phyloP scores from a whole-genome alignment of 2,329 filamentous ascomycete genomes.

The Aureobasidium subglaciale region DNA sequence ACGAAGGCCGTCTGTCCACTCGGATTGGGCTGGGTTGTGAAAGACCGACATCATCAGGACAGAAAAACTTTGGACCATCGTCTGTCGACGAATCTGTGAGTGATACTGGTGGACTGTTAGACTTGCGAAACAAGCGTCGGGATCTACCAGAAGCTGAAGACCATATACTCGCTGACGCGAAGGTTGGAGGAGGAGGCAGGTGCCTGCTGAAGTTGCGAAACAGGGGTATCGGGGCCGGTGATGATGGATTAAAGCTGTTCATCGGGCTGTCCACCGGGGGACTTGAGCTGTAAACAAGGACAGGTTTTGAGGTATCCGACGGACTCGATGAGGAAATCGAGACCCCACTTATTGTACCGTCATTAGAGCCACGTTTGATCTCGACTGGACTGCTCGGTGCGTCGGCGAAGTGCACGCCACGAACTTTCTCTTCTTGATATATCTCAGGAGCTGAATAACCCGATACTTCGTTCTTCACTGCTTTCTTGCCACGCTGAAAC shows the following conservation, averaged over 20 bases:
- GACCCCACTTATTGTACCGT: not conserved
- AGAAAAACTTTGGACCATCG: not conserved
- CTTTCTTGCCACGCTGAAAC: conserved; percentile 46
- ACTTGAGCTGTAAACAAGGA: not conserved
- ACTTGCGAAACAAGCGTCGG: conserved; percentile 11
- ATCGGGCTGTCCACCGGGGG: conserved; percentile 1
- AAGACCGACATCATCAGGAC: not conserved
- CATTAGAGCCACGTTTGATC: not conserved
- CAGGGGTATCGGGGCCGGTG: not conserved
- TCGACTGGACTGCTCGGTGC: not conserved
- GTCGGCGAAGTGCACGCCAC: conserved; percentile 1
- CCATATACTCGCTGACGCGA: conserved; percentile 14
- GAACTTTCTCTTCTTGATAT: not conserved
- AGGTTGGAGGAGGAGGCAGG: conserved; percentile 14
- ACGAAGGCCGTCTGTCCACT: not conserved
- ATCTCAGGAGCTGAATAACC: conserved; percentile 65
- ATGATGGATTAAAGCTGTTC: not conserved
- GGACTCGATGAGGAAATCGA: not conserved
- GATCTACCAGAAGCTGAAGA: not conserved
- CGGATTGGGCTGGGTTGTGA: not conserved
- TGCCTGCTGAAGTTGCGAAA: conserved; percentile 31
- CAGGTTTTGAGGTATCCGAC: not conserved
- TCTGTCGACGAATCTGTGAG: not conserved
- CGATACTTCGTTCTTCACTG: conserved; percentile 62
- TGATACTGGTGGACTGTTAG: not conserved